Evolutionary conservation across 1,284 basidiomycete species (phyloP).

Genomic region (Moniliophthora roreri): DNA sequence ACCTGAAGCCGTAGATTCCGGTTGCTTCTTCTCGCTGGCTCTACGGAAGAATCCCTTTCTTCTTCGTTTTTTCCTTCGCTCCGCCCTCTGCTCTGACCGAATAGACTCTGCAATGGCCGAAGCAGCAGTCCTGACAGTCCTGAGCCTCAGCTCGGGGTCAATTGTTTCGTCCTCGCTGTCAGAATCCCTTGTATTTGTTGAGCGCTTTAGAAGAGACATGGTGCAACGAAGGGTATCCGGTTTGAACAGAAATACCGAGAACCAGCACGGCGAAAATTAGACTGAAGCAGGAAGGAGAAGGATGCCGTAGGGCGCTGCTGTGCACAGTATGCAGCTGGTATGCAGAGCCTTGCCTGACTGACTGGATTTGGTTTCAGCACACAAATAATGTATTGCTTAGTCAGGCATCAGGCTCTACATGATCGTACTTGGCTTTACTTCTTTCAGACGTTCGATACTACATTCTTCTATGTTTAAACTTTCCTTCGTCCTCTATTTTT

Average conservation of each 20-base stretch:
- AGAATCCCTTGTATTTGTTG: constrained; percentile 28
- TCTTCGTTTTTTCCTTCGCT: constrained; percentile 62
- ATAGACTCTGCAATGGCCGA: constrained; percentile 87
- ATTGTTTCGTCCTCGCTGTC: constrained; percentile 64
- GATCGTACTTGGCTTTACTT: no score
- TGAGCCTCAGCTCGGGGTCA: constrained; percentile 82
- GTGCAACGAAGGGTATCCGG: constrained; percentile 1
- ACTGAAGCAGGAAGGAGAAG: not conserved
- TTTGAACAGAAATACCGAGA: constrained; percentile 10
- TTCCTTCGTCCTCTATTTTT: no score
- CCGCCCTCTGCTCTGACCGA: constrained; percentile 71
- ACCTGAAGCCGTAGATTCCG: constrained; percentile 27
- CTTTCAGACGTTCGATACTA: no score
- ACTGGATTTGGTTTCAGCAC: no score
- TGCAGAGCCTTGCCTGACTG: no score
- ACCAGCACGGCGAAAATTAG: constrained; percentile 14
- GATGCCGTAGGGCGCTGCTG: no score
- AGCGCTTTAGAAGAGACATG: constrained; percentile 28
- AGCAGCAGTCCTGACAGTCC: constrained; percentile 86
- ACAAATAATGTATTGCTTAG: no score
- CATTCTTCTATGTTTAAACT: no score
- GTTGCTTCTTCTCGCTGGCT: constrained; percentile 47
- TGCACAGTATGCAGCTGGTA: no score
- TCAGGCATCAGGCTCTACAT: no score
- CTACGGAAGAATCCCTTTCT: constrained; percentile 59